A percentile compares a stretch with the other conserved stretches of the same genome.
These are phyloP conservation scores for Talaromyces adpressus DNA, from an alignment of 495 filamentous ascomycete species.

Conservation along the genomic window DNA sequence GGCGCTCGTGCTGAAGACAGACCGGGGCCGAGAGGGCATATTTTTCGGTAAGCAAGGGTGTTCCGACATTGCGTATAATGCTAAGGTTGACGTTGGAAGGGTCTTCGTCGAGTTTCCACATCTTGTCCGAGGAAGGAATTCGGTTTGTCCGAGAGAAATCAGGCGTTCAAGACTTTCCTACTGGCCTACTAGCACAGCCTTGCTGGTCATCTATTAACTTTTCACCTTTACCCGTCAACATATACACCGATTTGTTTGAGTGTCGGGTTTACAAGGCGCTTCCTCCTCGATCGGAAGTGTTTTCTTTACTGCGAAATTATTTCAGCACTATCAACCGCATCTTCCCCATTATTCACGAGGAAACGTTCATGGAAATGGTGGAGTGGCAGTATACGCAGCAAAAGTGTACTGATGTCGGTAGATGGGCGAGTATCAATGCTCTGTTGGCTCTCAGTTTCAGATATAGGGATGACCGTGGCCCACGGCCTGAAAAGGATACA, in stretches of 20 bases:
- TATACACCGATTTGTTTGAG: slow-evolving; percentile 84
- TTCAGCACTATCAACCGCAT: slow-evolving; percentile 96
- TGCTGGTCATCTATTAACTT: slow-evolving; percentile 65
- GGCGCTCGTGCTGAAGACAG: slow-evolving; percentile 70
- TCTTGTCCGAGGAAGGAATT: slow-evolving; percentile 89
- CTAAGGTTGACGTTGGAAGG: slow-evolving; percentile 44
- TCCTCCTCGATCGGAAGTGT: slow-evolving; percentile 70
- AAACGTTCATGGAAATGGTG: slow-evolving; percentile 90
- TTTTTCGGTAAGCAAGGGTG: slow-evolving; percentile 48
- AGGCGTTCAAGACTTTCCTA: slow-evolving; percentile 79
- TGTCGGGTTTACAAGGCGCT: slow-evolving; percentile 71
- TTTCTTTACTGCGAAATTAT: slow-evolving; percentile 78
- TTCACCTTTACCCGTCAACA: slow-evolving; percentile 89
- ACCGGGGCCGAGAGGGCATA: slow-evolving; percentile 79
- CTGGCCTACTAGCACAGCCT: slow-evolving; percentile 67
- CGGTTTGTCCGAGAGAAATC: slow-evolving; percentile 97
- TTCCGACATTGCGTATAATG: neutral
- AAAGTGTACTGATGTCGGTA: slow-evolving; percentile 86
- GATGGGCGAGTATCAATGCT: slow-evolving; percentile 95
- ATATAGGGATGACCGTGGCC: slow-evolving; percentile 80
- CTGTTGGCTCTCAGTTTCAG: slow-evolving; percentile 84
- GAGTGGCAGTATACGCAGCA: slow-evolving; percentile 88
- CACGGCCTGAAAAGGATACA: slow-evolving; percentile 79
- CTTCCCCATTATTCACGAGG: slow-evolving; percentile 92
- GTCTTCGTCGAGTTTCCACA: slow-evolving; percentile 87